Percentiles rank a stretch among this genome's conserved stretches.
Evolutionary conservation across 75 land plant genomes (phyloP).

Genomic region (Selaginella tamariscina): DNA sequence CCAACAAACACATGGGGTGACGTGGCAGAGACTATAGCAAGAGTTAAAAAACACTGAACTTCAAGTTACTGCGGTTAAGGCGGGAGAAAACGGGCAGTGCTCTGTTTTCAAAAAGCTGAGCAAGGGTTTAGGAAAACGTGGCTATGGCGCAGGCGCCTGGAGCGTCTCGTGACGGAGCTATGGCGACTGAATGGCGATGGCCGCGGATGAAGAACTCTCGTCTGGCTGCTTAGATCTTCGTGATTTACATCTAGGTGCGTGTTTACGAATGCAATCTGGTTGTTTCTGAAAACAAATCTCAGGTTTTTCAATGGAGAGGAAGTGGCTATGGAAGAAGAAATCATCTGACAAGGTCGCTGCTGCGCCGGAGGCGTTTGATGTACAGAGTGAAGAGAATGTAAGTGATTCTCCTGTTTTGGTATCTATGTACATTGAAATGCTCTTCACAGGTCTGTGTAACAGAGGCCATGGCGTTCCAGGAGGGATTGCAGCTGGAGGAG

Average conservation of each 20-base stretch:
- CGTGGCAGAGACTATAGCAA: background rate
- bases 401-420: too few species aligned
- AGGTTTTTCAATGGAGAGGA: conserved; percentile 21
- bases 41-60: background rate
- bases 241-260: background rate
- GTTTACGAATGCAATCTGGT: background rate
- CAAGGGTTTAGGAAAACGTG: background rate
- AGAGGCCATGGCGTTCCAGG: background rate
- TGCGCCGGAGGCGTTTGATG: conserved; percentile 35
- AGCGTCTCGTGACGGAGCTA: background rate
- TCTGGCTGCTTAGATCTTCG: background rate
- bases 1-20: background rate
- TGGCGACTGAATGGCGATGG: background rate
- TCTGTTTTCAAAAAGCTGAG: background rate
- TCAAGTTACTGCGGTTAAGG: background rate
- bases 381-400: background rate
- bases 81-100: background rate
- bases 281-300: background rate
- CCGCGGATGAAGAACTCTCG: too few species aligned
- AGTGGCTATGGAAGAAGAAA: conserved; percentile 88
- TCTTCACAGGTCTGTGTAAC: conserved; percentile 17
- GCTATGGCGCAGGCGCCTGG: background rate
- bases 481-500: conserved; percentile 22
- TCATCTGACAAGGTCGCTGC: conserved; percentile 48
- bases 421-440: too few species aligned